Base-by-base conservation (phyloP, 352 stramenopile genomes). In the Aphanomyces euteiches region DNA sequence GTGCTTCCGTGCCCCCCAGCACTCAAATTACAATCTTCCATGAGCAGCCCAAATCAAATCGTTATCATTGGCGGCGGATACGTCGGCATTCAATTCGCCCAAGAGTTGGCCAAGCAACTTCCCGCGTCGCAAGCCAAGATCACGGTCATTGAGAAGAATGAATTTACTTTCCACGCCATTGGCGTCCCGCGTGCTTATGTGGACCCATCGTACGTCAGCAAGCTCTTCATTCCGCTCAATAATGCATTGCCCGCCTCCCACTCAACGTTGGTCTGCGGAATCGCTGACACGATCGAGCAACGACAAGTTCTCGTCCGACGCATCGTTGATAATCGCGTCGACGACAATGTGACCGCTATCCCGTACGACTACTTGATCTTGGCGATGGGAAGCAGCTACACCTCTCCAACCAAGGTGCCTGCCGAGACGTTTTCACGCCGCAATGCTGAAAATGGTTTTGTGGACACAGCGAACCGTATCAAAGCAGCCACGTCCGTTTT, bases 401-500 rank as follows among this genome's bases (percentile, higher is more conserved):
- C 72, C 15, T 56, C 73, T 17, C 74, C 74, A 13, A 77, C 77
- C 60, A 79, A 79, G 39, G 56, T 70, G 15, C 10, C 64, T 36
- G 28, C 39, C 54, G 17, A 47, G 8, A 50, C 39, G 19, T 76
- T 41, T n/a, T 65, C 66, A 28, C 75, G 72, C 4, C 56, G 60
- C 2, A 15, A 40, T 21, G 77, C 72, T 0, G 78, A 88, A 57
- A 15, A 5, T 0, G 78, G 83, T 58, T 66, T 88, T 10, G 36
- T 70, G 3, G 66, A 80, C 36, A 73, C 80, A 17, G 68, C 50
- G 41, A 60, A 74, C 3, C 63, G 75, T 19, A 84, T 88, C 40
- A 74, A 73, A 13, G 74, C 66, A 4, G 79, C 79, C 4, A n/a
- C 76, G n/a, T 82, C 63, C 50, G 79, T 90, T 45, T 66, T 88